phyloP scores from a whole-genome alignment of 768 basidiomycete species.

The Hysterangium stoloniferum region DNA sequence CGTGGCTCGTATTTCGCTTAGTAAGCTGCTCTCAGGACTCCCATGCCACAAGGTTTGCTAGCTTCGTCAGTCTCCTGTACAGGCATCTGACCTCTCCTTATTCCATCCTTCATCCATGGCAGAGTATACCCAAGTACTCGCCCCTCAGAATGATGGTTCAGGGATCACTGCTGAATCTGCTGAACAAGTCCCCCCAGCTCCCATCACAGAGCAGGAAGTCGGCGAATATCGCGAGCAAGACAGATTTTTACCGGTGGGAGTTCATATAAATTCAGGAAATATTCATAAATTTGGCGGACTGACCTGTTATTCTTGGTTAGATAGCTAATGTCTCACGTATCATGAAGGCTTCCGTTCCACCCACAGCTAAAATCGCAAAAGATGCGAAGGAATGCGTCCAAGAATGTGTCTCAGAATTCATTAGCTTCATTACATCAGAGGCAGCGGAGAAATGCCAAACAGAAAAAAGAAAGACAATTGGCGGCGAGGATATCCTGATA shows the following conservation, averaged over 20 bases:
- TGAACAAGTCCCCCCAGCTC: slow-evolving; percentile 43
- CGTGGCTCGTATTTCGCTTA: slow-evolving; percentile 3
- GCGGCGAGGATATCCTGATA: slow-evolving; percentile 93
- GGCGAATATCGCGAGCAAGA: slow-evolving; percentile 95
- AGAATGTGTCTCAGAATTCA: slow-evolving; percentile 97
- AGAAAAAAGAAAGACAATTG: slow-evolving; percentile 97
- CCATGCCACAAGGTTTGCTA: slow-evolving; percentile 7
- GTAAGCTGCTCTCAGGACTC: neutral
- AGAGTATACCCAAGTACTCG: slow-evolving; percentile 20
- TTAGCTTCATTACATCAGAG: slow-evolving; percentile 95
- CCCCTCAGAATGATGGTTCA: slow-evolving; percentile 36
- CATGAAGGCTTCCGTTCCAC: slow-evolving; percentile 88
- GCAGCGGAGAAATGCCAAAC: slow-evolving; percentile 90
- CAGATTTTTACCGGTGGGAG: slow-evolving; percentile 81
- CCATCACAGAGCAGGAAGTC: slow-evolving; percentile 87
- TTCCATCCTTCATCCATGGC: slow-evolving; percentile 1
- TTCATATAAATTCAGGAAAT: neutral
- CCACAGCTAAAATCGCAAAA: slow-evolving; percentile 92
- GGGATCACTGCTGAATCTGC: slow-evolving; percentile 22
- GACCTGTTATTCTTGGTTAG: slow-evolving; percentile 42
- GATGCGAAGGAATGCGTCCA: slow-evolving; percentile 99
- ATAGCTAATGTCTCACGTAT: slow-evolving; percentile 98
- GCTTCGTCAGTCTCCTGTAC: neutral
- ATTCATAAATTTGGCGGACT: neutral
- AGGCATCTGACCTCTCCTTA: neutral